These are phyloP conservation scores for Hymenotorrendiella dingleyae DNA, from an alignment of 2,329 filamentous ascomycete genomes.

Conservation along the genomic window DNA sequence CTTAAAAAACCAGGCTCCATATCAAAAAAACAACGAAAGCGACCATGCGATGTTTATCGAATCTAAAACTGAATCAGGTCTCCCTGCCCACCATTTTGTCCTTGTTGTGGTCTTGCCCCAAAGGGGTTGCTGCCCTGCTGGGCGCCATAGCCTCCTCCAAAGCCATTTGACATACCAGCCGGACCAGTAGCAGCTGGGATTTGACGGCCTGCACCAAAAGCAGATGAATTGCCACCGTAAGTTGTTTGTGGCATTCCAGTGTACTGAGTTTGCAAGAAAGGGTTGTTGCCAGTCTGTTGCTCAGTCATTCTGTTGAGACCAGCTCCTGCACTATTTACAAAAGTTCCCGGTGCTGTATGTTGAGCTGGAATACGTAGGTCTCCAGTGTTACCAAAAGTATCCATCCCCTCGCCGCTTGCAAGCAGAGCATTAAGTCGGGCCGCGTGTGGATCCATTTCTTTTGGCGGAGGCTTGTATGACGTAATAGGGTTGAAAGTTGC, in stretches of 20 bases:
- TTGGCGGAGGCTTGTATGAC: conserved; percentile 41
- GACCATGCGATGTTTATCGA: not conserved
- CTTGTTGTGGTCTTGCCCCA: conserved; percentile 42
- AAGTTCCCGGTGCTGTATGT: conserved; percentile 92
- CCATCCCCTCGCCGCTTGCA: conserved; percentile 82
- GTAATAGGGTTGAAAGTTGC: conserved; percentile 53
- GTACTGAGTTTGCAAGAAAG: conserved; percentile 79
- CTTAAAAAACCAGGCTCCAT: conserved; percentile 14
- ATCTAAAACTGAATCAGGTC: conserved; percentile 31
- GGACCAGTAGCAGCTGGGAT: conserved; percentile 52
- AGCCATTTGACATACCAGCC: conserved; percentile 46
- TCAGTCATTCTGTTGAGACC: conserved; percentile 62
- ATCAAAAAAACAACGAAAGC: conserved; percentile 5
- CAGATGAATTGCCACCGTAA: conserved; percentile 39
- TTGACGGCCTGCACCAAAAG: conserved; percentile 32
- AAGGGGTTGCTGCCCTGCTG: conserved; percentile 47
- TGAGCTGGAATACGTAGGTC: conserved; percentile 92
- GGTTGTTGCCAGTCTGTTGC: conserved; percentile 68
- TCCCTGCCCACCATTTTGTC: conserved; percentile 33
- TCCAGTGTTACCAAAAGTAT: conserved; percentile 97
- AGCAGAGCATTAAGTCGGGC: conserved; percentile 82
- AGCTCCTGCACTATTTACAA: conserved; percentile 89
- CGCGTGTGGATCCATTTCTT: conserved; percentile 55
- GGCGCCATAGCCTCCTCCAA: conserved; percentile 35
- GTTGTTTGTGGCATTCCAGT: conserved; percentile 65